These are phyloP conservation scores for Zygosaccharomyces gambellarensis DNA, from an alignment of 805 yeast genomes.

Conservation along the genomic window DNA sequence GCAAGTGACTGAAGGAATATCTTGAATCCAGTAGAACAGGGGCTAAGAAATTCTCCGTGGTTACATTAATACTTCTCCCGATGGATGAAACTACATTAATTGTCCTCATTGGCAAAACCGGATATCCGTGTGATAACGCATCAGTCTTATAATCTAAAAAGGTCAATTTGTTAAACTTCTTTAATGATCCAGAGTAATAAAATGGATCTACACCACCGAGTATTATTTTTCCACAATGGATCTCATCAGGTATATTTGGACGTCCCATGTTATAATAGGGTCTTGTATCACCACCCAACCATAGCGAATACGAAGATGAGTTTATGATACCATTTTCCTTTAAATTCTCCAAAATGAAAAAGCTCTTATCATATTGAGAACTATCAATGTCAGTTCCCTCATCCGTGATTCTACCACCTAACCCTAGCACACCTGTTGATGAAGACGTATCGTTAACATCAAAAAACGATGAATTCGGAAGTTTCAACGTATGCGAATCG, in stretches of 20 bases:
- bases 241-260: slow-evolving; percentile 2
- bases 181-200: slow-evolving; percentile 44
- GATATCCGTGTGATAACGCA: slow-evolving; percentile 34
- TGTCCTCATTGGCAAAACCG: slow-evolving; percentile 45
- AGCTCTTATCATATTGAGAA: slow-evolving; percentile 16
- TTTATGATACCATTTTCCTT: slow-evolving; percentile 31
- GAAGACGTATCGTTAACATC: slow-evolving; percentile 36
- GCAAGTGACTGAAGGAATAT: slow-evolving; percentile 45
- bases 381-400: slow-evolving; percentile 18
- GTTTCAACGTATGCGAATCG: slow-evolving; percentile 7
- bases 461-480: slow-evolving; percentile 36
- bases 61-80: slow-evolving; percentile 37
- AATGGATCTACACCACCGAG: slow-evolving; percentile 56
- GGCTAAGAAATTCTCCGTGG: slow-evolving; percentile 35
- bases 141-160: slow-evolving; percentile 24
- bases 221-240: slow-evolving; percentile 37
- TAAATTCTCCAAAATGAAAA: slow-evolving; percentile 36
- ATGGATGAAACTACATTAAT: slow-evolving; percentile 41
- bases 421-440: slow-evolving; percentile 43
- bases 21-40: slow-evolving; percentile 62
- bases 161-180: slow-evolving; percentile 48
- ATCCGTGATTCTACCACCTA: slow-evolving; percentile 33
- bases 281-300: slow-evolving; percentile 31
- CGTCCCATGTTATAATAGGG: slow-evolving; percentile 3
- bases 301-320: slow-evolving; percentile 43